Evolutionary conservation across 2,329 filamentous ascomycete species (phyloP).

Genomic region (Fonsecaea erecta): DNA sequence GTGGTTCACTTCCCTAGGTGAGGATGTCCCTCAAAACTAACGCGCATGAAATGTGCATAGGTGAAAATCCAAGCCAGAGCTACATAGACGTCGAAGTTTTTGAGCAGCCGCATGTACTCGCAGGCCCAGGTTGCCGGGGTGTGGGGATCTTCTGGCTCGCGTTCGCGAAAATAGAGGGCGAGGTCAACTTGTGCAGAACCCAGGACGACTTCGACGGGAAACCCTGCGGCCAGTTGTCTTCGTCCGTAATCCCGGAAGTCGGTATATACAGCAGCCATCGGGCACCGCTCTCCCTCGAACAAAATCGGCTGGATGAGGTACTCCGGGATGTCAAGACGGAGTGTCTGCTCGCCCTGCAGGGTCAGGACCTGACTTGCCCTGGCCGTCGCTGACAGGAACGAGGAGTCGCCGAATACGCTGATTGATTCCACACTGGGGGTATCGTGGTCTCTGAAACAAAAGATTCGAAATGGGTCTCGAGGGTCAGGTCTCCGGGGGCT

Average conservation of each 20-base stretch:
- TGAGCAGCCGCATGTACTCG: conserved; percentile 23
- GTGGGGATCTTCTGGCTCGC: conserved; percentile 15
- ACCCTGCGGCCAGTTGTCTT: conserved; percentile 16
- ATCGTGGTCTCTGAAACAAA: conserved; percentile 10
- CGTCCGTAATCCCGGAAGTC: conserved; percentile 24
- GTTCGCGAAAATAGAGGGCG: conserved; percentile 13
- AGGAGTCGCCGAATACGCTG: conserved; percentile 15
- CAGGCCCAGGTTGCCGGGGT: conserved; percentile 24
- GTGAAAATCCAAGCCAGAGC: conserved; percentile 16
- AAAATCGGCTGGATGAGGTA: conserved; percentile 19
- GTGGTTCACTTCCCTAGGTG: not conserved
- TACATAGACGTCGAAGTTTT: conserved; percentile 18
- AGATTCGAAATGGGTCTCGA: conserved; percentile 18
- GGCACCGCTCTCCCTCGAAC: conserved; percentile 23
- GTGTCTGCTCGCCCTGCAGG: not conserved
- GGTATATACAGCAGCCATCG: conserved; percentile 21
- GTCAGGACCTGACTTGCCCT: not conserved
- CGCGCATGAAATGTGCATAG: conserved; percentile 24
- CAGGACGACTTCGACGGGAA: conserved; percentile 8
- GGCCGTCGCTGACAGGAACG: not conserved
- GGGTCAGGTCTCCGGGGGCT: not conserved
- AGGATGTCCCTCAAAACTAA: not conserved
- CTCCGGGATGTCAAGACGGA: conserved; percentile 14
- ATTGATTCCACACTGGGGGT: conserved; percentile 8
- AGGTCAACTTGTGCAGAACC: conserved; percentile 15